Base-by-base conservation (phyloP, 2,329 filamentous ascomycete species). In the Ascosphaera apis region DNA sequence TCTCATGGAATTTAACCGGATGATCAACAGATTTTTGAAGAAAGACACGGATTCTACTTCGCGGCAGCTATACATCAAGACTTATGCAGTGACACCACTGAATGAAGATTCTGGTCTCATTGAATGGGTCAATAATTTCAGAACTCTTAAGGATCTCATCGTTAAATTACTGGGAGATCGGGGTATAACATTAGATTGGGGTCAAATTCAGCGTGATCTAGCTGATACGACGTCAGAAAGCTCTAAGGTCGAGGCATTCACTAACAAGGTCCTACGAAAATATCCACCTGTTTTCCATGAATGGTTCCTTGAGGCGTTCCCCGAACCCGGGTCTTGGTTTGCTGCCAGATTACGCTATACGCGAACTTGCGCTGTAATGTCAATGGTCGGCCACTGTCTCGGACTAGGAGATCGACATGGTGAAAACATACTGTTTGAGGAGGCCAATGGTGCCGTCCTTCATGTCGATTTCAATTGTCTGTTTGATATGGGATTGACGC, bases 401-500 rank as follows among this genome's bases (percentile, higher is more conserved):
- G 88, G 72, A 0, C 65, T 99, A 0, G 88, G 88, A 28, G 88
- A 99, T 55, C 75, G 88, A 3, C 88, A 99, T 56, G 86, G 86
- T 39, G 88, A 98, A 55, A 99, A 99, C 54, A 81, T 99, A 37
- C 69, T 93, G 19, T 72, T 98, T 21, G 83, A 95, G 54, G 82
- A 95, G 58, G 77, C 79, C 38, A 91, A 83, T 43, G 88, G 91
- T 32, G 86, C 86, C 36, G 74, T 91, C 2, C 80, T 98, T 55
- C 88, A 99, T 55, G 91, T 99, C 33, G 88, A 98, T 57, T 98
- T 99, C 66, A 98, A 98, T 58, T 98, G 91, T 55, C 72, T 98
- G 3, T 99, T 99, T 53, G 91, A 98, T 61, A 98, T 98, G 47
- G 88, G 88, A 1, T 68, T 86, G 30, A 93, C 84, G 0, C 95